Percentiles rank a stretch among this genome's conserved stretches.
Conservation (phyloP, 208 protist species). For the Leishmania tropica region DNA sequence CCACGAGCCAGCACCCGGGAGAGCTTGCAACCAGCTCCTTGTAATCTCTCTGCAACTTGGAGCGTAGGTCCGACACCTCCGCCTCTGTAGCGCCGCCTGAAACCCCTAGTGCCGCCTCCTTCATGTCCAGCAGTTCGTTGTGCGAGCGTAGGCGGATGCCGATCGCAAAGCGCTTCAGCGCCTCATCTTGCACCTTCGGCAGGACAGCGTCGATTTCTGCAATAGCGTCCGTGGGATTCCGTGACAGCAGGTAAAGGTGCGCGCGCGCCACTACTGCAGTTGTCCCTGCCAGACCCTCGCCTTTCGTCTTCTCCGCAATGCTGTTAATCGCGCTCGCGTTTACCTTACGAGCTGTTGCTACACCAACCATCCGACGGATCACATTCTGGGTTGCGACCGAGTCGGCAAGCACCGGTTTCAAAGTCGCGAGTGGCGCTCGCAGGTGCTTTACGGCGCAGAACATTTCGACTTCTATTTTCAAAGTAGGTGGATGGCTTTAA, state of each 20-base stretch:
- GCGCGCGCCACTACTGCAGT: constrained; percentile 59
- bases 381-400: constrained; percentile 56
- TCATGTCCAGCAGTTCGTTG: constrained; percentile 76
- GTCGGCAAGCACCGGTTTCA: constrained; percentile 74
- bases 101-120: constrained; percentile 74
- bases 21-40: constrained; percentile 55
- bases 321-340: constrained; percentile 72
- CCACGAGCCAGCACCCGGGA: constrained; percentile 77
- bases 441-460: constrained; percentile 43
- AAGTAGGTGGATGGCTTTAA: background rate
- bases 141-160: constrained; percentile 68
- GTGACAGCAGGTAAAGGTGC: constrained; percentile 44
- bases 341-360: constrained; percentile 26
- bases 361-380: constrained; percentile 69
- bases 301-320: constrained; percentile 74
- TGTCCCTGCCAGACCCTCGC: constrained; percentile 59
- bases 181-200: constrained; percentile 64
- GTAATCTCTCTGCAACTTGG: constrained; percentile 60
- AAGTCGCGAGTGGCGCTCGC: constrained; percentile 52
- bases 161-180: constrained; percentile 63
- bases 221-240: constrained; percentile 57
- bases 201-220: constrained; percentile 62
- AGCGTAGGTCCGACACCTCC: constrained; percentile 72
- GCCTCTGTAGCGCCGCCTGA: constrained; percentile 78
- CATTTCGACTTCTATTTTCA: constrained; percentile 33